These are phyloP conservation scores for Cordyceps cicadae DNA, from an alignment of 2,329 filamentous ascomycete genomes.

Conservation along the genomic window DNA sequence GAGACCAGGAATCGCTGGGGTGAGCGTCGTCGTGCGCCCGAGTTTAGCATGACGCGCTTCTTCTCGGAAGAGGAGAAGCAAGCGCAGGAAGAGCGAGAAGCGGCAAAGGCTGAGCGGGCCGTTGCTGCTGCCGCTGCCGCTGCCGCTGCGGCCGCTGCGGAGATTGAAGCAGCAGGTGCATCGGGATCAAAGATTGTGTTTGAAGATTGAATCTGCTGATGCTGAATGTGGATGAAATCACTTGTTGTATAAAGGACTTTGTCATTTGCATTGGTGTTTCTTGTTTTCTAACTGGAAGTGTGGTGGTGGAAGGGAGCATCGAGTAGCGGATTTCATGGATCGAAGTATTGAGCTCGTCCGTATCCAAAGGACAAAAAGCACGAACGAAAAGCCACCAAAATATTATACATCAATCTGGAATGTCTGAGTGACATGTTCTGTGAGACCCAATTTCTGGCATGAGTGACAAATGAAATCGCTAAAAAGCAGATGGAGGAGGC, in stretches of 20 bases:
- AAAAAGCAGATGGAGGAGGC: not conserved
- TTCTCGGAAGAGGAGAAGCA: constrained; percentile 38
- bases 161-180: not conserved
- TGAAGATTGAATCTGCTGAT: constrained; percentile 2
- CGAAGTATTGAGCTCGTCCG: not conserved
- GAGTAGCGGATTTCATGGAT: constrained; percentile 1
- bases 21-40: constrained; percentile 34
- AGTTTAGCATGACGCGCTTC: constrained; percentile 51
- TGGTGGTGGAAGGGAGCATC: not conserved
- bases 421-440: not conserved
- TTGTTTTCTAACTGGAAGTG: not conserved
- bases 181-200: constrained; percentile 10
- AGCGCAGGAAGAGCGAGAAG: constrained; percentile 23
- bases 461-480: constrained; percentile 7
- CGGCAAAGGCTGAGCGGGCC: not conserved
- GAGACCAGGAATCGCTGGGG: constrained; percentile 24
- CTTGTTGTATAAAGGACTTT: not conserved
- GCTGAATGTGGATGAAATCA: constrained; percentile 4
- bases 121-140: constrained; percentile 1
- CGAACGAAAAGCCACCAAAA: not conserved
- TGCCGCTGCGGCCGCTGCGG: not conserved
- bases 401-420: constrained; percentile 5
- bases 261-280: not conserved
- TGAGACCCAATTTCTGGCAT: constrained; percentile 1
- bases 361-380: not conserved